These are phyloP conservation scores for Pseudonitzschia pungens DNA, from an alignment of 108 stramenopile genomes.

Conservation along the genomic window DNA sequence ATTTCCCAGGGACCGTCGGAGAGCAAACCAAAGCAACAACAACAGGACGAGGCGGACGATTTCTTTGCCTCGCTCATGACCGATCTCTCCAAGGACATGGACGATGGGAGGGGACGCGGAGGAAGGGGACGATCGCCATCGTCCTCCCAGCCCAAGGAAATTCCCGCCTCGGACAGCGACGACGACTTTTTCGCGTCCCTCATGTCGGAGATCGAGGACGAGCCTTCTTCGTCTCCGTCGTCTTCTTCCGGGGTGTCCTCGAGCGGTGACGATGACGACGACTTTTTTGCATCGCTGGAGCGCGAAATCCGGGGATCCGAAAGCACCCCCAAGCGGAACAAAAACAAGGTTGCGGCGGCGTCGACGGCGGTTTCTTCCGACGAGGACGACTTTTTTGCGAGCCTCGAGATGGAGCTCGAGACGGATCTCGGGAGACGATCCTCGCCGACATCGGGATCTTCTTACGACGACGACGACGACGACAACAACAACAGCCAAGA, in stretches of 20 bases:
- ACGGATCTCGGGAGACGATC: conserved; percentile 18
- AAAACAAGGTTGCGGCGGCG: background rate
- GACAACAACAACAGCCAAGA: background rate
- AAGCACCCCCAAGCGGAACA: background rate
- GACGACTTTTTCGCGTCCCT: conserved; percentile 83
- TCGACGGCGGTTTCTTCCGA: background rate
- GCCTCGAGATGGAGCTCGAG: conserved; percentile 53
- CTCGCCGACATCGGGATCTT: background rate
- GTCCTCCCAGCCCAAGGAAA: background rate
- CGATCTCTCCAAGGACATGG: conserved; percentile 64
- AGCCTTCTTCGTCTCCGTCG: conserved; percentile 16
- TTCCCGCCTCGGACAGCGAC: conserved; percentile 25
- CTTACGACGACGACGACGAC: conserved; percentile 31
- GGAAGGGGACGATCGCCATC: conserved; percentile 18
- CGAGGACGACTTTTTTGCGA: conserved; percentile 74
- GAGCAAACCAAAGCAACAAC: conserved; percentile 6
- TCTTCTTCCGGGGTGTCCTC: background rate
- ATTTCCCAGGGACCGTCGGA: conserved; percentile 38
- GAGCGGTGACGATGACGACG: conserved; percentile 26
- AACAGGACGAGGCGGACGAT: conserved; percentile 55
- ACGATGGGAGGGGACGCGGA: conserved; percentile 17
- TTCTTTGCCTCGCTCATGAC: conserved; percentile 75
- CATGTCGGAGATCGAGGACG: conserved; percentile 56
- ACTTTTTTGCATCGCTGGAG: conserved; percentile 38
- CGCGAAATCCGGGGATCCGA: conserved; percentile 14